Conservation (phyloP, 208 protist species). For the Leishmania guyanensis region DNA sequence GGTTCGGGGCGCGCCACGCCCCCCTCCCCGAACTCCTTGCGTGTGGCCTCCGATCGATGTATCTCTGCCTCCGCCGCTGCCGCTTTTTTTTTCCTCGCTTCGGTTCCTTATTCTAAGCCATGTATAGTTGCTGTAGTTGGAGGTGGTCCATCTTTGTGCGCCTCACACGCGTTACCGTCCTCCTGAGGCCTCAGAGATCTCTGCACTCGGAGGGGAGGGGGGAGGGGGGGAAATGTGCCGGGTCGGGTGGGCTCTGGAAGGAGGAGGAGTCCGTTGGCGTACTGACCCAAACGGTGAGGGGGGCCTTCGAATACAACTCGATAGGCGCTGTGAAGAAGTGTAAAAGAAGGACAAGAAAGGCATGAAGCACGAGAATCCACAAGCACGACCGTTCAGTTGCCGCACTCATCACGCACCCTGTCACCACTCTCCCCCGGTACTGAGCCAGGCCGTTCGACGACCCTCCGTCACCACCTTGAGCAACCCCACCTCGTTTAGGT, state of each 20-base stretch:
- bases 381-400: not conserved
- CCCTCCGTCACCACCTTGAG: constrained; percentile 25
- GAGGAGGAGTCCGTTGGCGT: not conserved
- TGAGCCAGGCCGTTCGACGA: constrained; percentile 6
- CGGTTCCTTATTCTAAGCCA: not conserved
- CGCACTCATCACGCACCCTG: not conserved
- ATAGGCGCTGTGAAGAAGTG: not conserved
- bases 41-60: not conserved
- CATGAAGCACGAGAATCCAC: not conserved
- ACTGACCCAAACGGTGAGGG: not conserved
- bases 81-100: not conserved
- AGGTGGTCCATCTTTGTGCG: not conserved
- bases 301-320: not conserved
- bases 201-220: not conserved
- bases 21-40: not conserved
- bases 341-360: not conserved
- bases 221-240: not conserved
- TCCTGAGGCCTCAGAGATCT: not conserved
- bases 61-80: not conserved
- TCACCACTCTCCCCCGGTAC: not conserved
- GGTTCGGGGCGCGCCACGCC: not conserved
- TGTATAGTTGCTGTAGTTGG: not conserved
- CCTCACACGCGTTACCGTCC: not conserved
- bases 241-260: not conserved
- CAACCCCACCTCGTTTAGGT: constrained; percentile 44